phyloP scores from a whole-genome alignment of 192 early-diverging fungal genomes.

The Linnemannia schmuckeri region DNA sequence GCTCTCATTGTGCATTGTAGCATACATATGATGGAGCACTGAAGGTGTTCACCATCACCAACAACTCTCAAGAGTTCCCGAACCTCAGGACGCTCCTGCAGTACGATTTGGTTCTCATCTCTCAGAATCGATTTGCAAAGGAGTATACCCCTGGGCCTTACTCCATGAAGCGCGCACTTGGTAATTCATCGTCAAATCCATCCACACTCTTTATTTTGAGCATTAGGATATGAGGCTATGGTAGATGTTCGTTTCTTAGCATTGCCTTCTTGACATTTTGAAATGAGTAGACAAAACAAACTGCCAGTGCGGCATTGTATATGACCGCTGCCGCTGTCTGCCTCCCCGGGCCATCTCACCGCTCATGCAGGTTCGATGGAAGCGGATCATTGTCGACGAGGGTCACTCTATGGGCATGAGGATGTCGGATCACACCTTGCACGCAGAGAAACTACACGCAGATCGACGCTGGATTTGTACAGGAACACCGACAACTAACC shows the following conservation, averaged over 20 bases:
- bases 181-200: background rate
- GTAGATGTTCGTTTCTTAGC: background rate
- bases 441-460: constrained; percentile 71
- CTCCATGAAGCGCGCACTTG: constrained; percentile 9
- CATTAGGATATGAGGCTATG: background rate
- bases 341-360: constrained; percentile 66
- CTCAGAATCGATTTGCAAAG: constrained; percentile 69
- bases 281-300: background rate
- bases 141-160: constrained; percentile 67
- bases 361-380: constrained; percentile 80
- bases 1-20: constrained; percentile 23
- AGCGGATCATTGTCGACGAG: constrained; percentile 87
- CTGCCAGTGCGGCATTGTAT: constrained; percentile 20
- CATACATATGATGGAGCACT: constrained; percentile 67
- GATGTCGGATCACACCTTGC: constrained; percentile 56
- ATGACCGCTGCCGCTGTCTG: constrained; percentile 39
- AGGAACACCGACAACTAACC: constrained; percentile 75
- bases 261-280: background rate
- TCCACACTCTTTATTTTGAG: constrained; percentile 24
- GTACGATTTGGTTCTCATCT: constrained; percentile 81
- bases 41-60: constrained; percentile 61
- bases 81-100: constrained; percentile 62
- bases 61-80: constrained; percentile 61
- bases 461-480: constrained; percentile 81
- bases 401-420: constrained; percentile 78